Evolutionary conservation across 1,139 yeast genomes (phyloP), one percentile per base, ranked within the genome.

Genomic region (Nakaseomyces kungkrabaensis): DNA sequence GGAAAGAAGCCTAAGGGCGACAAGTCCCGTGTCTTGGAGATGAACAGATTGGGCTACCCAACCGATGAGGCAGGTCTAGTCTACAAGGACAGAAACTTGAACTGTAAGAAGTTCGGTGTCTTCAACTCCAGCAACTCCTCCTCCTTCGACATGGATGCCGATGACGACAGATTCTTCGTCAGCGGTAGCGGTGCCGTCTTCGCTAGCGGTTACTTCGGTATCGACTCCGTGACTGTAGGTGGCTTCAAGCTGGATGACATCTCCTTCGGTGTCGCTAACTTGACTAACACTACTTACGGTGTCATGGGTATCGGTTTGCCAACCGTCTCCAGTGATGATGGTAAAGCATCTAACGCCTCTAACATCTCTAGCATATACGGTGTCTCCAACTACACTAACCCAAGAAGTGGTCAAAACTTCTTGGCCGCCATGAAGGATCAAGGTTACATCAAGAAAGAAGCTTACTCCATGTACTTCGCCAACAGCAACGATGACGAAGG

Each of bases 401-500:
- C 75, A 52, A 66, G 85, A 68, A 75, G 70, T 24, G 53, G 63
- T 24, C 71, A 69, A 38, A 87, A 38, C 42, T 7, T 38, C 87
- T 0, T 36, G 5, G 38, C 38, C 13, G 24, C 38, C 38, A 36
- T 36, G 38, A 13, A 36, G 25, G 38, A 36, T 6, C 38, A 36
- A 36, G 38, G 38, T 36, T 54, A 72, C 9, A 82, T 80, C 52
- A 53, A 72, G 27, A 74, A 73, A 51, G 69, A 67, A 45, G 74
- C 76, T 0, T 85, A 81, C 61, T 82, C 85, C 1, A 62, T 81
- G 36, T 79, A 68, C 68, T 60, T 77, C 63, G 68, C 77, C 58
- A 61, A 65, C 11, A 59, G 65, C 25, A 65, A 64, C 24, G 68
- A 74, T 1, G 51, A 62, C 29, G 53, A 66, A 5, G 81, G 79